Percentiles rank a stretch among this genome's conserved stretches.
phyloP scores from a whole-genome alignment of 495 filamentous ascomycete species.

The Filosporella fistucella region DNA sequence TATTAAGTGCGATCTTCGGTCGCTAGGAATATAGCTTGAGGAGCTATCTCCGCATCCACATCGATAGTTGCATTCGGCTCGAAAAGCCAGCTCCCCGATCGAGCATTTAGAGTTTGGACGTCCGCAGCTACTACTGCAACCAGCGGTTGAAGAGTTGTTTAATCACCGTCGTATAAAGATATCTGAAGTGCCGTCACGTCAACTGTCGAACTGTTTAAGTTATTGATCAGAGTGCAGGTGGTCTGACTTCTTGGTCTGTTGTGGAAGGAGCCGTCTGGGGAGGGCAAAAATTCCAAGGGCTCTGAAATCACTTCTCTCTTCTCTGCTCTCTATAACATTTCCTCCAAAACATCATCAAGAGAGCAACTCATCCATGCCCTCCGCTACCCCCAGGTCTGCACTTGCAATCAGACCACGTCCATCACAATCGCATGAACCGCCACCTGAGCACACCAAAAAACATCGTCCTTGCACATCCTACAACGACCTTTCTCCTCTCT shows the following conservation, averaged over 20 bases:
- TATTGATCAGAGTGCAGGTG: neutral
- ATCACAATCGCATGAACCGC: neutral
- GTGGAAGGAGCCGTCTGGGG: too few species aligned
- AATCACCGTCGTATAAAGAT: neutral
- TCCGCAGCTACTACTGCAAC: neutral
- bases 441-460: slow-evolving; percentile 15
- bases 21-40: neutral
- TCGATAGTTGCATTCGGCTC: too few species aligned
- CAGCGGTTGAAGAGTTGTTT: neutral
- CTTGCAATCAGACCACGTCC: slow-evolving; percentile 20
- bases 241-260: neutral
- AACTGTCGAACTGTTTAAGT: neutral
- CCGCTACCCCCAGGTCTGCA: slow-evolving; percentile 15
- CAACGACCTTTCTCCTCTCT: slow-evolving; percentile 10
- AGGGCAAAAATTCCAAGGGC: neutral
- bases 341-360: neutral
- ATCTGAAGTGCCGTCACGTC: neutral
- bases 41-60: slow-evolving; percentile 1
- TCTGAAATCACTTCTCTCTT: neutral
- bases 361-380: slow-evolving; percentile 14
- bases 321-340: neutral
- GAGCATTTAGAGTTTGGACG: neutral
- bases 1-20: too few species aligned
- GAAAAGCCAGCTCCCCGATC: too few species aligned
- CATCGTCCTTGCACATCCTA: slow-evolving; percentile 18